Evolutionary conservation across 2,329 filamentous ascomycete species (phyloP).

Genomic region (Ilyonectria mors-panacis): DNA sequence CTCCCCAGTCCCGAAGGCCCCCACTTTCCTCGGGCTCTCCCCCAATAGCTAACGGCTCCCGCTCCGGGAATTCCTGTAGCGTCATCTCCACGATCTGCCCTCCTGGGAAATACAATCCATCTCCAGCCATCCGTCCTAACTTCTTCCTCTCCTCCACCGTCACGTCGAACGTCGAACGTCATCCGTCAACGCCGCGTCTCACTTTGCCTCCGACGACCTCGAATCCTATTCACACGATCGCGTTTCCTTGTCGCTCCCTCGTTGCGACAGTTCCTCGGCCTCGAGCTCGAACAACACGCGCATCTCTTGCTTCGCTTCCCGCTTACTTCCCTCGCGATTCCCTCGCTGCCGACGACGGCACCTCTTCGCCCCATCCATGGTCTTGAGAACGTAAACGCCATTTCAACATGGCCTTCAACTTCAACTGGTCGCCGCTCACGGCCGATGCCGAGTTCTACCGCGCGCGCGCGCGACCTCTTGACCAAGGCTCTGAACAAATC

Average conservation of each 20-base stretch:
- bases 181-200: constrained; percentile 16
- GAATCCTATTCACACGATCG: constrained; percentile 26
- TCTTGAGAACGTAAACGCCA: constrained; percentile 57
- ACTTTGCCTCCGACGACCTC: constrained; percentile 27
- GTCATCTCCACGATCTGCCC: constrained; percentile 50
- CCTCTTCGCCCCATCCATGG: constrained; percentile 51
- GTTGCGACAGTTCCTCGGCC: constrained; percentile 25
- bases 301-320: constrained; percentile 29
- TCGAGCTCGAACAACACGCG: constrained; percentile 34
- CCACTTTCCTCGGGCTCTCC: constrained; percentile 38
- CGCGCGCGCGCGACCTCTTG: constrained; percentile 91
- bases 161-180: constrained; percentile 9
- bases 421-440: constrained; percentile 99
- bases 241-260: constrained; percentile 30
- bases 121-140: constrained; percentile 24
- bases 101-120: constrained; percentile 43
- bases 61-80: constrained; percentile 44
- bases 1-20: constrained; percentile 40
- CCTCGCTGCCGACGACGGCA: constrained; percentile 43
- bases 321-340: constrained; percentile 31
- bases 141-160: constrained; percentile 32
- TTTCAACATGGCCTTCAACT: constrained; percentile 97
- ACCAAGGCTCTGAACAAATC: constrained; percentile 97
- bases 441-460: constrained; percentile 93
- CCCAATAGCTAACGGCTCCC: constrained; percentile 44